Conservation (phyloP, 345 rosid genomes). For the Citrus hindsii region DNA sequence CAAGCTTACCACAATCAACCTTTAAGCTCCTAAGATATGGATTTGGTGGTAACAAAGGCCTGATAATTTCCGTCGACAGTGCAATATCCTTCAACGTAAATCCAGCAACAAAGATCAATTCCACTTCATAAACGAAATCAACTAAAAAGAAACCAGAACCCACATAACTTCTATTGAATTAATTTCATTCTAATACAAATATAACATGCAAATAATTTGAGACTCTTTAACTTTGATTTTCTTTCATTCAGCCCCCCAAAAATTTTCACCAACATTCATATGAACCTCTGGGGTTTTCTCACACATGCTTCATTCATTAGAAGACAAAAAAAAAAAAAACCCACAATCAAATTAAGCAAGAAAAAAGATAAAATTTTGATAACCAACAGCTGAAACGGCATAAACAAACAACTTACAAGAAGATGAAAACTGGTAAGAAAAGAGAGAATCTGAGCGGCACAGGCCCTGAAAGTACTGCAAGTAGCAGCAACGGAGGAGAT, state of each 20-base stretch:
- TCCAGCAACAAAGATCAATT: background rate
- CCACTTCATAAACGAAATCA: background rate
- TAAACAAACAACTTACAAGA: slow-evolving; percentile 37
- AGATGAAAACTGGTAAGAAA: slow-evolving; percentile 74
- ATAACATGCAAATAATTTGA: background rate
- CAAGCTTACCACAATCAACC: slow-evolving; percentile 72
- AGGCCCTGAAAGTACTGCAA: slow-evolving; percentile 45
- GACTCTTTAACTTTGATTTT: background rate
- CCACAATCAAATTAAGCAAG: background rate
- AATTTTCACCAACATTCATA: background rate
- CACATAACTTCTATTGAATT: background rate
- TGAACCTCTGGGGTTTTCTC: background rate
- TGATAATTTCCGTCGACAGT: slow-evolving; percentile 48
- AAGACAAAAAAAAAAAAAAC: background rate
- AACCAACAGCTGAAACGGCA: background rate
- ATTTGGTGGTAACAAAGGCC: slow-evolving; percentile 69
- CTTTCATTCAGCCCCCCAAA: background rate
- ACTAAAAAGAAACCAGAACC: background rate
- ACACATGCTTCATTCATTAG: background rate
- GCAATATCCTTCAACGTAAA: slow-evolving; percentile 47
- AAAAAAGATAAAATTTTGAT: background rate
- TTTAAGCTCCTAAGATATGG: slow-evolving; percentile 65
- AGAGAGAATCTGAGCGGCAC: slow-evolving; percentile 65
- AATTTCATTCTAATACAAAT: background rate
- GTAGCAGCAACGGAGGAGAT: slow-evolving; percentile 77